Percentiles rank a stretch among this genome's conserved stretches.
phyloP scores from a whole-genome alignment of 768 basidiomycete genomes.

The Tylopilus balloui region DNA sequence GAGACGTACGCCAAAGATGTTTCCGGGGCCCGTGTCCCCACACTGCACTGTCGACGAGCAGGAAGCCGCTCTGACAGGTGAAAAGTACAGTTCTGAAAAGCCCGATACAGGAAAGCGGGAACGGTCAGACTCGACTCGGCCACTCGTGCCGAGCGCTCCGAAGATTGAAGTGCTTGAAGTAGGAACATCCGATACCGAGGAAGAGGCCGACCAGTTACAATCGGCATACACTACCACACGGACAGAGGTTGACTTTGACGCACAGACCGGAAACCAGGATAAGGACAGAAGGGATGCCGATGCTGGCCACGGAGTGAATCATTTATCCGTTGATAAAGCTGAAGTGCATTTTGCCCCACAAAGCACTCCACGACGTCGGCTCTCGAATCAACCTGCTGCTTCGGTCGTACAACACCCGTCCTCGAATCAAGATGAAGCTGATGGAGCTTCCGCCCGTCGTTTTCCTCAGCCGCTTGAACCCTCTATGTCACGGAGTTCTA shows the following conservation, averaged over 20 bases:
- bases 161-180: constrained; percentile 11
- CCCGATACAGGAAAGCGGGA: not conserved
- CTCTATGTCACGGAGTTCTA: constrained; percentile 7
- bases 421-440: not conserved
- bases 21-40: not conserved
- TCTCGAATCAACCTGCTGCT: not conserved
- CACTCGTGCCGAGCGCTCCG: constrained; percentile 3
- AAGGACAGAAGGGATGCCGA: not conserved
- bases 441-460: not conserved
- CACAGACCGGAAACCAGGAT: not conserved
- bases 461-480: not conserved
- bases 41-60: not conserved
- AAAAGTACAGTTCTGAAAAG: not conserved
- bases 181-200: constrained; percentile 7
- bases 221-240: not conserved
- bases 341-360: constrained; percentile 2
- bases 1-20: constrained; percentile 3
- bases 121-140: not conserved
- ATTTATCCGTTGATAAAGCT: constrained; percentile 5
- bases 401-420: not conserved
- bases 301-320: not conserved
- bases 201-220: constrained; percentile 11
- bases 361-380: not conserved
- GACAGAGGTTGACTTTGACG: not conserved
- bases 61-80: not conserved